phyloP scores from a whole-genome alignment of 2,329 filamentous ascomycete genomes.

The Neofusicoccum cordaticola region DNA sequence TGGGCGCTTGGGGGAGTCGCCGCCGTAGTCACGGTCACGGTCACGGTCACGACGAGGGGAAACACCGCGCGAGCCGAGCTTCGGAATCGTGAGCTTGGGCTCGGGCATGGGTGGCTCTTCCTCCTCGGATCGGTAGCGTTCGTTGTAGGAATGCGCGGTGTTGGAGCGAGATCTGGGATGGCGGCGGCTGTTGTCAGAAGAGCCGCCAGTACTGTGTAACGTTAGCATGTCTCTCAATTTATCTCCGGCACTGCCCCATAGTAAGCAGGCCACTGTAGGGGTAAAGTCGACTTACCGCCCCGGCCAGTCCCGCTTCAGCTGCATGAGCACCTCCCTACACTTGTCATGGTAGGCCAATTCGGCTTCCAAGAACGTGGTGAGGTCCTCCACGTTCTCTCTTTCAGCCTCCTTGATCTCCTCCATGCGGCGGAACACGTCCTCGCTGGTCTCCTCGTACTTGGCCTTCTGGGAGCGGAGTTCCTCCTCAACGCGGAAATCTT shows the following conservation, averaged over 20 bases:
- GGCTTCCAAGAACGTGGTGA: slow-evolving; percentile 79
- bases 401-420: slow-evolving; percentile 94
- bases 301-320: slow-evolving; percentile 68
- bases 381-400: slow-evolving; percentile 73
- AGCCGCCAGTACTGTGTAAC: slow-evolving; percentile 24
- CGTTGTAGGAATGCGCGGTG: slow-evolving; percentile 62
- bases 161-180: slow-evolving; percentile 58
- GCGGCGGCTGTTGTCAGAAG: slow-evolving; percentile 38
- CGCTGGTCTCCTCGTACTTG: slow-evolving; percentile 93
- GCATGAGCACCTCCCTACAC: slow-evolving; percentile 77
- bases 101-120: slow-evolving; percentile 55
- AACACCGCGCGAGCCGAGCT: slow-evolving; percentile 43
- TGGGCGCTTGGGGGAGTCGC: slow-evolving; percentile 43
- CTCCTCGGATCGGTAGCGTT: slow-evolving; percentile 57
- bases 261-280: slow-evolving; percentile 21
- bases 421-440: slow-evolving; percentile 90
- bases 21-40: slow-evolving; percentile 20
- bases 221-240: slow-evolving; percentile 20
- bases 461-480: slow-evolving; percentile 86
- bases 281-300: slow-evolving; percentile 47
- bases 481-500: slow-evolving; percentile 90
- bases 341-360: slow-evolving; percentile 90
- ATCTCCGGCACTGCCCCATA: slow-evolving; percentile 25
- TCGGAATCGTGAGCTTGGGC: slow-evolving; percentile 45
- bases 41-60: slow-evolving; percentile 30